Evolutionary conservation across 352 stramenopile genomes (phyloP).

Genomic region (Globisporangium recalcitrans): DNA sequence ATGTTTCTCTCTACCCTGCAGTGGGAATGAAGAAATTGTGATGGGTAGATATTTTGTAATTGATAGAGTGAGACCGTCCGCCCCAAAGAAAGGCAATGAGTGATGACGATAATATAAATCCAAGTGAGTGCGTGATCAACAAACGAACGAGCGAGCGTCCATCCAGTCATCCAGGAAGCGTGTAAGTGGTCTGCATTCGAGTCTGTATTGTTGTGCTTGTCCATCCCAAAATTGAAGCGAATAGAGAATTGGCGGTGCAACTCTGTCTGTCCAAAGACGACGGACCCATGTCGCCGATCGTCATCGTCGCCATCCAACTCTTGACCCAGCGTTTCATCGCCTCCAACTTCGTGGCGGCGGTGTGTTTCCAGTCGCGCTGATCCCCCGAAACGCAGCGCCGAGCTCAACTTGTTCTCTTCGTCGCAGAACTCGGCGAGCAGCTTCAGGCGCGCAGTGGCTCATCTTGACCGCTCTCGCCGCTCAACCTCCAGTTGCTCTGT

Average conservation of each 20-base stretch:
- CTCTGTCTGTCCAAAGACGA: constrained; percentile 29
- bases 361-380: neutral
- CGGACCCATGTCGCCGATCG: constrained; percentile 21
- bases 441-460: constrained; percentile 62
- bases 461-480: constrained; percentile 54
- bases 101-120: constrained; percentile 9
- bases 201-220: no score
- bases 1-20: neutral
- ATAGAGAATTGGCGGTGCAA: neutral
- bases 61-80: neutral
- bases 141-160: neutral
- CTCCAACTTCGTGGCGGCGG: no score
- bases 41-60: constrained; percentile 10
- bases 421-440: constrained; percentile 77
- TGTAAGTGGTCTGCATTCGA: constrained; percentile 4
- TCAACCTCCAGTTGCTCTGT: constrained; percentile 65
- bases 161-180: neutral
- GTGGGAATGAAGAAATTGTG: constrained; percentile 7
- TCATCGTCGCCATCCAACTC: neutral
- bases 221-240: neutral
- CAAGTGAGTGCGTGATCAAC: constrained; percentile 5
- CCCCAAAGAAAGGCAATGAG: no score
- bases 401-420: constrained; percentile 69
- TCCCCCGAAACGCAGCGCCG: constrained; percentile 16
- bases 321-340: neutral